Base-by-base conservation (phyloP, 495 filamentous ascomycete species). In the Hamigera avellanea region DNA sequence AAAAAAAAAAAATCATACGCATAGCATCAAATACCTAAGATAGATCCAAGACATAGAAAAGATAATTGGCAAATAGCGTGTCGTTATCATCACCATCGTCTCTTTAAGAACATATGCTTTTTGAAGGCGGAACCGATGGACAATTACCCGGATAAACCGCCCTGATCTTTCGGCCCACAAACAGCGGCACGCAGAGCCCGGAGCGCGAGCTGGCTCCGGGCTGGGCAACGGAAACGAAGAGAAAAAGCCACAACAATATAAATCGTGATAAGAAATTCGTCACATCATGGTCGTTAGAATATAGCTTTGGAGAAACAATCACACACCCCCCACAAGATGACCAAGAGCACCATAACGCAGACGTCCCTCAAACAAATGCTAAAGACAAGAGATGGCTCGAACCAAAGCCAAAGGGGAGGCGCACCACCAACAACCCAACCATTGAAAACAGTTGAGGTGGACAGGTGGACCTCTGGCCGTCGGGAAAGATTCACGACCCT, bases 281-380 rank as follows among this genome's bases (percentile, higher is more conserved):
- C 42, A 53, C 56, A 59, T 67, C 61, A 58, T 66, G 51, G 63
- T 64, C 64, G 49, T 65, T 52, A 59, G 14, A 49, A 48, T 50
- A 44, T 47, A 53, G 43, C 46, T 50, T 48, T 25, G 37, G 32
- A 31, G 31, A 50, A 40, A 38, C 31, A 42, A 48, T 26, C 29
- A 42, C 37, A 34, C 41, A 45, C 32, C 40, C 25, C 40, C 36
- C 41, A 46, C 36, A 43, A 54, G 29, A 35, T 43, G 40, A 45
- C 39, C 40, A 40, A 49, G 37, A 46, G 21, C 21, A 23, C 42
- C 40, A 42, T 27, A 48, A 44, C 44, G 44, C 41, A 45, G 41
- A 40, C 48, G 38, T 46, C 32, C 42, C 43, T 45, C 43, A 37
- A 26, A 23, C 21, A 23, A 38, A 33, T 29, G 34, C 34, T 34